Evolutionary conservation across 306 rosid genomes (phyloP), one percentile per base, ranked within the genome.

Genomic region (Pterocarpus santalinus): DNA sequence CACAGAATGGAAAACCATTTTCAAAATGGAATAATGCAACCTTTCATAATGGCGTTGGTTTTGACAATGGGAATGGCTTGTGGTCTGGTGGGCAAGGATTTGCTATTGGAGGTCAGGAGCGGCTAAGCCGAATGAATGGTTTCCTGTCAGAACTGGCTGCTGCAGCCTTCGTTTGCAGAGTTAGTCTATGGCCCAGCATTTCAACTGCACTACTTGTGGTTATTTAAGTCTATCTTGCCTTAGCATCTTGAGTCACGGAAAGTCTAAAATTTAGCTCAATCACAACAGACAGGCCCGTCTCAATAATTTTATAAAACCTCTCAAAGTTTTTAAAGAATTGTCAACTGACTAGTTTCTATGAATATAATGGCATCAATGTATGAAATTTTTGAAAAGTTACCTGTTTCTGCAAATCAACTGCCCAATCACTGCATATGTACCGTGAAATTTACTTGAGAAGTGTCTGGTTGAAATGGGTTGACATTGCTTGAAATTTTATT

Each of bases 121-220:
- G 97, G 65, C 92, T 87, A 53, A 93, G 99, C 81, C 90, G 97
- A 81, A 79, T 82, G 88, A 90, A 92, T 78, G 97, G 98, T 69
- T 90, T 92, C 87, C 90, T 96, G 65, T 93, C 98, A 35, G 99
- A 96, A 87, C 88, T 96, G 87, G 99, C 99, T 77, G 99, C 98
- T 56, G 99, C 98, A 10, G 99, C 98, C 61, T 96, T 90, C 60
- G 98, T 96, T 85, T 96, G 98, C 86, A 84, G 98, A 90, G 99
- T 95, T 77, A 88, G 91, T 52, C 65, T 69, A 72, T 80, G 60
- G 22, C 57, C 43, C 8, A 34, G 51, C 79, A 39, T 57, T 80
- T 65, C 16, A 44, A 57, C 22, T n/a, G 53, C 33, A 7, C 22
- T 53, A 13, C 60, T 64, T 72, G 35, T 85, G 72, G 46, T 73